phyloP scores from a whole-genome alignment of 208 protist species.

The Crithidia thermophila region DNA sequence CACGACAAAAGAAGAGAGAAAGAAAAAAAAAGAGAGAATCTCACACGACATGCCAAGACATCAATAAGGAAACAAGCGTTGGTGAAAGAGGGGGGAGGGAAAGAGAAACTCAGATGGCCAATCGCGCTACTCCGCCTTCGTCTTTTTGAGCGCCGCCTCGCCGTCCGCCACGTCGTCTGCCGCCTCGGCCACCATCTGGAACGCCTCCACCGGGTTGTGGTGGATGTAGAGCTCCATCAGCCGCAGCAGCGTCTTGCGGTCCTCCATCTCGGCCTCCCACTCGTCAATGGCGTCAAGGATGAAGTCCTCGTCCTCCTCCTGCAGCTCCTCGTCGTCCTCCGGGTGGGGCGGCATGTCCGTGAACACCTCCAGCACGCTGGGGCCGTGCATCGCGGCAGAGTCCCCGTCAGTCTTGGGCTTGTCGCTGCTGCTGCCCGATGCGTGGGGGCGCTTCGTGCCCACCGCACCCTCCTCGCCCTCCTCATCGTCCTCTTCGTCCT shows the following conservation, averaged over 20 bases:
- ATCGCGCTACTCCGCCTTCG: constrained; percentile 40
- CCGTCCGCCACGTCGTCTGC: constrained; percentile 23
- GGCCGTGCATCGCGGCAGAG: constrained; percentile 40
- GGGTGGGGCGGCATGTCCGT: constrained; percentile 71
- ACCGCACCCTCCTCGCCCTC: constrained; percentile 10
- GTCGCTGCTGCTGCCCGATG: constrained; percentile 11
- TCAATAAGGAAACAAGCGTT: background rate
- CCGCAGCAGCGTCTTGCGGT: constrained; percentile 65
- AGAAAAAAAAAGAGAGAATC: constrained; percentile 8
- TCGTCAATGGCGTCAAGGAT: constrained; percentile 54
- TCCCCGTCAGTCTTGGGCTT: background rate
- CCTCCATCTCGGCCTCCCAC: constrained; percentile 78
- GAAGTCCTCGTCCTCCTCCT: constrained; percentile 53
- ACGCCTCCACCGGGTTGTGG: constrained; percentile 29
- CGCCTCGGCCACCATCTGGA: constrained; percentile 36
- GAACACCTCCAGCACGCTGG: constrained; percentile 81
- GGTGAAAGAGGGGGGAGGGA: background rate
- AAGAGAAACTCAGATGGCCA: background rate
- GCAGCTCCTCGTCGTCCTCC: constrained; percentile 55
- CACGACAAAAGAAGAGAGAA: background rate
- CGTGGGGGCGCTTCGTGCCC: constrained; percentile 33
- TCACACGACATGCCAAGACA: background rate
- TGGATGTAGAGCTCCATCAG: constrained; percentile 44
- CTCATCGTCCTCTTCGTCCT: constrained; percentile 26
- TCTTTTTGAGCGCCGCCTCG: constrained; percentile 29